Conservation (phyloP, 2,329 filamentous ascomycete species). For the Aquanectria penicillioides region DNA sequence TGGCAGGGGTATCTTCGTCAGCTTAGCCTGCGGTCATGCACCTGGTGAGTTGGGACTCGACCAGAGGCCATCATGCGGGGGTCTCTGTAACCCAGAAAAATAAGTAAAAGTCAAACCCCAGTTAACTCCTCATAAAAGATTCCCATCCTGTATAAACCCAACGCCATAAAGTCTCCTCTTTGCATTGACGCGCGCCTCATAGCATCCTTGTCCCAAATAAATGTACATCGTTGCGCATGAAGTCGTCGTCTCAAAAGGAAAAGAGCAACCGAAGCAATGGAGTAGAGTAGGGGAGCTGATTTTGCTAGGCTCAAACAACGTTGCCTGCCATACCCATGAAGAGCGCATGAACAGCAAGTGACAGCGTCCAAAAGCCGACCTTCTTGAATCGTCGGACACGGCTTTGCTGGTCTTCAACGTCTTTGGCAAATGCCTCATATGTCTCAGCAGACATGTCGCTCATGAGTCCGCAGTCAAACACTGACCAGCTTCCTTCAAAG, state of each 20-base stretch:
- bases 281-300: conserved; percentile 17
- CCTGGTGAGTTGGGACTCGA: not conserved
- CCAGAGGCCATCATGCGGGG: not conserved
- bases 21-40: conserved; percentile 15
- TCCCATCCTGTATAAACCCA: conserved; percentile 16
- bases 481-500: conserved; percentile 95
- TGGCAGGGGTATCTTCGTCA: conserved; percentile 35
- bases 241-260: conserved; percentile 8
- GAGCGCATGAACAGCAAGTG: conserved; percentile 89
- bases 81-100: not conserved
- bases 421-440: conserved; percentile 91
- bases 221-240: conserved; percentile 29
- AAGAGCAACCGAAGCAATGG: conserved; percentile 10
- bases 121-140: conserved; percentile 4
- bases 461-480: conserved; percentile 93
- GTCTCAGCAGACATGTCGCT: conserved; percentile 93
- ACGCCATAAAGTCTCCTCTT: conserved; percentile 33
- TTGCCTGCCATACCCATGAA: conserved; percentile 96
- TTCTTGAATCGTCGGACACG: conserved; percentile 90
- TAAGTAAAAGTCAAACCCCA: conserved; percentile 9
- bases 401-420: conserved; percentile 89
- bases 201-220: conserved; percentile 5
- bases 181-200: conserved; percentile 24
- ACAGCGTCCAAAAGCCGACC: conserved; percentile 95
- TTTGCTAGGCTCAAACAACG: conserved; percentile 56